Percentiles rank a stretch among this genome's conserved stretches.
Conservation (phyloP, 192 early-diverging fungal species). For the Podila horticola region DNA sequence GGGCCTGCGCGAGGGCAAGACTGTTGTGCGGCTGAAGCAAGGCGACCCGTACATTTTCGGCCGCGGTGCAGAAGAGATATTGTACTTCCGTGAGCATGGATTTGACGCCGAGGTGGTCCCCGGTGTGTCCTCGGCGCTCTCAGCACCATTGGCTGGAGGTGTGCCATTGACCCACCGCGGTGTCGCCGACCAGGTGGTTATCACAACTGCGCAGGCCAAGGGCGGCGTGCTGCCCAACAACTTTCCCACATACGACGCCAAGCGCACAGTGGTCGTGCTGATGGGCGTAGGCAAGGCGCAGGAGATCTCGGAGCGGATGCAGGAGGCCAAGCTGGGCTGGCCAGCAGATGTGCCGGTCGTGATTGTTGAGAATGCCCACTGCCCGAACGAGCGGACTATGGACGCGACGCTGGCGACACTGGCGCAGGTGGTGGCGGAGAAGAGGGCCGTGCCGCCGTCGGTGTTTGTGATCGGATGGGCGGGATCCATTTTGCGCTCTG, state of each 20-base stretch:
- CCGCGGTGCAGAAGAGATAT: constrained; percentile 89
- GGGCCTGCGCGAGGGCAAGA: constrained; percentile 69
- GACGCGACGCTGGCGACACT: constrained; percentile 72
- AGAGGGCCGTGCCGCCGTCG: constrained; percentile 76
- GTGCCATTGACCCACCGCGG: constrained; percentile 93
- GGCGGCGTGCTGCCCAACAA: constrained; percentile 80
- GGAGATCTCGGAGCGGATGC: constrained; percentile 68
- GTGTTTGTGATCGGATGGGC: constrained; percentile 83
- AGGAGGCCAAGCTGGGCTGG: constrained; percentile 58
- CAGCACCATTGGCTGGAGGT: constrained; percentile 74
- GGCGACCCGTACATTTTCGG: constrained; percentile 97
- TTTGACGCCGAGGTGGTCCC: constrained; percentile 72
- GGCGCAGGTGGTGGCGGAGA: constrained; percentile 67
- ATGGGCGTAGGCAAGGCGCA: constrained; percentile 85
- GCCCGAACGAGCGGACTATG: constrained; percentile 76
- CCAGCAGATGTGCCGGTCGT: constrained; percentile 76
- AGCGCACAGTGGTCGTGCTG: constrained; percentile 82
- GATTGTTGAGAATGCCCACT: constrained; percentile 87
- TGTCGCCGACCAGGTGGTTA: constrained; percentile 85
- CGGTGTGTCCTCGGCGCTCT: constrained; percentile 82
- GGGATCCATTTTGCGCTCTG: constrained; percentile 36
- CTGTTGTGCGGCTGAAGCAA: constrained; percentile 88
- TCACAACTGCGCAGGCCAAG: constrained; percentile 81
- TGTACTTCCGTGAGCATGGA: constrained; percentile 77
- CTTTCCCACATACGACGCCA: constrained; percentile 71